Percentiles rank a stretch among this genome's conserved stretches.
phyloP scores from a whole-genome alignment of 768 basidiomycete species.

The Polyporus arcularius region DNA sequence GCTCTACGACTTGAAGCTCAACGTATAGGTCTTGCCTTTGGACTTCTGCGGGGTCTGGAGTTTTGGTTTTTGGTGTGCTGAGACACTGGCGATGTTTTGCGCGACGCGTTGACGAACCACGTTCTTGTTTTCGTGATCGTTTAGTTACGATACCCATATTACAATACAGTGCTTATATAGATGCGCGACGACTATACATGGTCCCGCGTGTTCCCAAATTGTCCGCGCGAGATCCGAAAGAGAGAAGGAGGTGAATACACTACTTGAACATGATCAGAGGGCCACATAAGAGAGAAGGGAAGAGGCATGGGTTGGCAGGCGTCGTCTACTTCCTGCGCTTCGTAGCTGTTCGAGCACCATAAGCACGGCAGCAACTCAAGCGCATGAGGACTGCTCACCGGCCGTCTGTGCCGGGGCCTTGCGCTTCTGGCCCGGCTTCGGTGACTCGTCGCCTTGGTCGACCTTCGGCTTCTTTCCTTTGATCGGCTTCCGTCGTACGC shows the following conservation, averaged over 20 bases:
- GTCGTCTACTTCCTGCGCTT: slow-evolving; percentile 41
- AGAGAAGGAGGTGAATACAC: neutral
- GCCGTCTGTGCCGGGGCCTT: slow-evolving; percentile 42
- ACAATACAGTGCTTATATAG: slow-evolving; percentile 3
- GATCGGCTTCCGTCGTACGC: slow-evolving; percentile 13
- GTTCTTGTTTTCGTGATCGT: neutral
- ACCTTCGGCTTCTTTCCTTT: slow-evolving; percentile 26
- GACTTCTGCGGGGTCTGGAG: neutral
- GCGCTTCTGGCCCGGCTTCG: slow-evolving; percentile 39
- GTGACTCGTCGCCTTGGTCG: slow-evolving; percentile 27
- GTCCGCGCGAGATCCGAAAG: neutral
- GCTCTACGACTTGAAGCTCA: slow-evolving; percentile 2
- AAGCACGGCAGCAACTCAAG: neutral
- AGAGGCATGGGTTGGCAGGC: neutral
- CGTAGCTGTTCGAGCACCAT: slow-evolving; percentile 24
- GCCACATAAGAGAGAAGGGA: neutral
- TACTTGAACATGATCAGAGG: neutral
- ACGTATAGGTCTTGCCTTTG: neutral
- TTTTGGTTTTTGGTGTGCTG: neutral
- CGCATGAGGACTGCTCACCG: neutral
- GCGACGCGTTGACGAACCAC: neutral
- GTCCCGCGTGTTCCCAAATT: neutral
- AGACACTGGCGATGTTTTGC: neutral
- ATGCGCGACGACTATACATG: neutral
- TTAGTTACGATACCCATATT: neutral